These are phyloP conservation scores for Mucuna pruriens DNA, from an alignment of 306 rosid genomes.

Conservation along the genomic window DNA sequence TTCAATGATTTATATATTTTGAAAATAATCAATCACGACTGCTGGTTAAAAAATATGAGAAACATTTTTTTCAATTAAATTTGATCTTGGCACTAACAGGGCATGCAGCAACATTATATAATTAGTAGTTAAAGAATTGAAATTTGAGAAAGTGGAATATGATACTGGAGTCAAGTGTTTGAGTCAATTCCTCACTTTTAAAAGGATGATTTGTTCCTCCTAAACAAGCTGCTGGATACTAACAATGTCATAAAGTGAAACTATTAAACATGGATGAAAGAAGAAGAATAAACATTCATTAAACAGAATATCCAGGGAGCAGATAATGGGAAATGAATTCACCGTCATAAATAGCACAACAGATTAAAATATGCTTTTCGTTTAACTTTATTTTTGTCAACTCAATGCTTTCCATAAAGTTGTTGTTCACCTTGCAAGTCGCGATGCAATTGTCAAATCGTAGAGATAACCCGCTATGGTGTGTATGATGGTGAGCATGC, in stretches of 20 bases:
- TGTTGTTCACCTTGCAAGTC: neutral
- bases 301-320: neutral
- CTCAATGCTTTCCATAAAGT: neutral
- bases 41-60: no score
- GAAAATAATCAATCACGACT: no score
- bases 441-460: neutral
- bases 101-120: neutral
- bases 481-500: constrained; percentile 1
- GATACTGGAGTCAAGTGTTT: neutral
- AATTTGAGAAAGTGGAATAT: neutral
- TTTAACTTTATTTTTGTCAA: neutral
- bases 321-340: neutral
- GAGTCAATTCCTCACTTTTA: neutral
- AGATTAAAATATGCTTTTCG: neutral
- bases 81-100: no score
- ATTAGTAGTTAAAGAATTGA: neutral
- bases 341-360: neutral
- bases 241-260: neutral
- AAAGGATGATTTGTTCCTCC: neutral
- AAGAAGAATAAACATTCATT: neutral
- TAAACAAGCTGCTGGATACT: neutral
- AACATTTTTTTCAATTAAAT: no score
- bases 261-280: neutral
- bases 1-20: no score
- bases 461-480: neutral